Percentiles rank a stretch among this genome's conserved stretches.
Conservation (phyloP, 225 moss, liverwort and hornwort species). For the Anthoceros angustus region DNA sequence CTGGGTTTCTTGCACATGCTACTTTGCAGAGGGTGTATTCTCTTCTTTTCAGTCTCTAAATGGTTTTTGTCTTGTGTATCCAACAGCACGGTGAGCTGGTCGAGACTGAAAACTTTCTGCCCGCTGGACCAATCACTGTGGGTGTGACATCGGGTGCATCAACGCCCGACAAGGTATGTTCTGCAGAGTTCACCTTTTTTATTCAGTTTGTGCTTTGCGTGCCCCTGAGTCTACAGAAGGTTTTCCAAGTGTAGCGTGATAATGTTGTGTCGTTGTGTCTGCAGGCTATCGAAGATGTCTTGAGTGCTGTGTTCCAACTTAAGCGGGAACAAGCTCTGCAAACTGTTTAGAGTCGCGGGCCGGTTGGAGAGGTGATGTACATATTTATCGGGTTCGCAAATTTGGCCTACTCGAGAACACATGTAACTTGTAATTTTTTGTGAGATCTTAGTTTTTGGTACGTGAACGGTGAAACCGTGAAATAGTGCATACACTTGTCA, state of each 20-base stretch:
- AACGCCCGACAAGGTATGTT: slow-evolving; percentile 85
- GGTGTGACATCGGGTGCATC: slow-evolving; percentile 97
- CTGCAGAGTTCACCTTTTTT: too few relatives aligned
- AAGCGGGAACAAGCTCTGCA: slow-evolving; percentile 21
- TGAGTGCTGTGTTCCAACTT: slow-evolving; percentile 22
- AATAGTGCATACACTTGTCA: too few relatives aligned
- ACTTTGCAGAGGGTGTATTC: neutral
- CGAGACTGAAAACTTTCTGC: slow-evolving; percentile 85
- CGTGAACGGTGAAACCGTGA: too few relatives aligned
- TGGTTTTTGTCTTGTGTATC: neutral
- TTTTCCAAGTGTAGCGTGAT: neutral
- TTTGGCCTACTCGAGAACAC: too few relatives aligned
- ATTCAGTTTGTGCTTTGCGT: neutral
- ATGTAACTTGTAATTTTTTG: too few relatives aligned
- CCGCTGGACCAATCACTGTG: slow-evolving; percentile 68
- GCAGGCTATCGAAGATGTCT: slow-evolving; percentile 33
- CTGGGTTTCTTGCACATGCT: neutral
- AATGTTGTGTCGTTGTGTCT: neutral
- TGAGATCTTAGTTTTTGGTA: too few relatives aligned
- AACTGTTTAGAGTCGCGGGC: neutral
- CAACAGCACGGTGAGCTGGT: slow-evolving; percentile 76
- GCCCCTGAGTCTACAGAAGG: neutral
- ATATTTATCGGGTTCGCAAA: neutral
- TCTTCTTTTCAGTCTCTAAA: neutral
- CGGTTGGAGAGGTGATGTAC: neutral